These are phyloP conservation scores for Neopestalotiopsis sp. DNA, from an alignment of 2,329 filamentous ascomycete genomes.

Conservation along the genomic window DNA sequence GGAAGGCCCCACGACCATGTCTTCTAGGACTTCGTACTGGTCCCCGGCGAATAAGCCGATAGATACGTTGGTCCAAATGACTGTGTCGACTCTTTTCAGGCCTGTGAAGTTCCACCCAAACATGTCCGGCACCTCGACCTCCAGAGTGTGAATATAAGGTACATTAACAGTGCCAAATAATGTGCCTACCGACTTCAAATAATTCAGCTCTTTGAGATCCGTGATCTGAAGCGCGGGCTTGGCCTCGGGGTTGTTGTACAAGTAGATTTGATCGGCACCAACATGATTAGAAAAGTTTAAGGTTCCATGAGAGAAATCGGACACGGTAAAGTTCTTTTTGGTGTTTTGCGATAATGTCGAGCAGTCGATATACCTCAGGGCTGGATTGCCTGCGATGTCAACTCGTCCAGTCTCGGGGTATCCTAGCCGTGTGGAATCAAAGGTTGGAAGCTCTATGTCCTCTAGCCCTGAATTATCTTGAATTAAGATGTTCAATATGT, in stretches of 20 bases:
- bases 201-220: no score
- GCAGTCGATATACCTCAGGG: no score
- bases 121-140: background rate
- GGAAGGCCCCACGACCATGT: background rate
- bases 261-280: background rate
- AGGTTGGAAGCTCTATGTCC: background rate
- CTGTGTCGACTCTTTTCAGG: background rate
- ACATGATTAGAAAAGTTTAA: background rate
- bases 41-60: background rate
- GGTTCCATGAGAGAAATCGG: background rate
- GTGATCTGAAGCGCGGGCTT: no score
- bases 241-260: background rate
- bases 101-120: background rate
- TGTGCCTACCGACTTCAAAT: background rate
- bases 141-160: background rate
- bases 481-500: no score
- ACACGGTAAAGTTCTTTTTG: no score
- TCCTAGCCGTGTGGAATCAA: no score
- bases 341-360: no score
- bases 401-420: no score
- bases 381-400: background rate
- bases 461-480: background rate
- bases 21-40: background rate
- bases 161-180: background rate
- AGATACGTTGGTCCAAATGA: background rate